Evolutionary conservation across 257 asterid species (phyloP).

Genomic region (Prunella vulgaris): DNA sequence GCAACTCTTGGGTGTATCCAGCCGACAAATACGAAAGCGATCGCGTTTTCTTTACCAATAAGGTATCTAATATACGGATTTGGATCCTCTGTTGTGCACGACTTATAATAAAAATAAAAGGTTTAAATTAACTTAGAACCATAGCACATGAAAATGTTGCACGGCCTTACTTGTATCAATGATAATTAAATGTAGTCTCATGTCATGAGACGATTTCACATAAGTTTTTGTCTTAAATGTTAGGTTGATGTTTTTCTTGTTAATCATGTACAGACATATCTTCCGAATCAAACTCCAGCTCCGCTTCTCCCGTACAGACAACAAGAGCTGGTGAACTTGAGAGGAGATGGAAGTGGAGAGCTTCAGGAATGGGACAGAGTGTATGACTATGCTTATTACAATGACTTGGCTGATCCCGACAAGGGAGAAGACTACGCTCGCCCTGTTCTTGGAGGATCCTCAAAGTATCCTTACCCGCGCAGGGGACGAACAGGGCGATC

Average conservation of each 20-base stretch:
- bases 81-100: neutral
- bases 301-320: slow-evolving; percentile 34
- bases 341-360: slow-evolving; percentile 39
- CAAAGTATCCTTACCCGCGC: slow-evolving; percentile 54
- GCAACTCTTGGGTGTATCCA: slow-evolving; percentile 55
- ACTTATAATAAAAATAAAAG: neutral
- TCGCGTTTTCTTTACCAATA: slow-evolving; percentile 40
- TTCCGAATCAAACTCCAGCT: slow-evolving; percentile 37
- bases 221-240: neutral
- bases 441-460: slow-evolving; percentile 38
- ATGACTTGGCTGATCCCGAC: slow-evolving; percentile 44
- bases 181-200: neutral
- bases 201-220: too few relatives aligned
- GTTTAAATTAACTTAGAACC: neutral
- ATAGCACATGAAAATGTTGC: neutral
- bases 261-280: slow-evolving; percentile 26
- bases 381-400: slow-evolving; percentile 48
- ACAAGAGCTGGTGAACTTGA: slow-evolving; percentile 33
- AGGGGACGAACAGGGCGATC: slow-evolving; percentile 73
- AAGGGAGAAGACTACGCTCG: slow-evolving; percentile 29
- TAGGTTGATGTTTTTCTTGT: neutral
- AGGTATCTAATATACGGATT: slow-evolving; percentile 13
- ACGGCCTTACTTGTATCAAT: neutral
- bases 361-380: slow-evolving; percentile 55
- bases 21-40: slow-evolving; percentile 25